phyloP scores from a whole-genome alignment of 2,329 filamentous ascomycete species.

The Didymella sp. region DNA sequence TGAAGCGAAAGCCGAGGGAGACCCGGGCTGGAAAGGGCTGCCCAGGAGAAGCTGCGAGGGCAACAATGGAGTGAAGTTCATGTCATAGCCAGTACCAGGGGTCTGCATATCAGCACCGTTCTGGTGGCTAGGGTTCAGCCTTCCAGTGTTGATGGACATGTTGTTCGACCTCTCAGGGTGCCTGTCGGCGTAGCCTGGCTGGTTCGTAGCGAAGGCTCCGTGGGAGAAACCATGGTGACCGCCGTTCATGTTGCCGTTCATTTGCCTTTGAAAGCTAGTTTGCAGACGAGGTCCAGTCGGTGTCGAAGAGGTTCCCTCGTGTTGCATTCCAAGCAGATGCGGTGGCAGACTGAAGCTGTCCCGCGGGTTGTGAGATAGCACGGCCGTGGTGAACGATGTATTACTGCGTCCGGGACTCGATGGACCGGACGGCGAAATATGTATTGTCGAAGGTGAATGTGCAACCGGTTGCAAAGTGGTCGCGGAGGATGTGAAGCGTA shows the following conservation, averaged over 20 bases:
- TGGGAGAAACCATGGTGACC: conserved; percentile 91
- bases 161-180: conserved; percentile 86
- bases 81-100: conserved; percentile 89
- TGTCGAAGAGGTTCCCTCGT: conserved; percentile 69
- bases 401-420: conserved; percentile 63
- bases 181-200: conserved; percentile 81
- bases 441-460: conserved; percentile 46
- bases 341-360: conserved; percentile 84
- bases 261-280: conserved; percentile 77
- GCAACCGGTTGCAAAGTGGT: conserved; percentile 37
- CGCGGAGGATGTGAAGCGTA: conserved; percentile 35
- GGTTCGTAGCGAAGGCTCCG: conserved; percentile 87
- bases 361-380: conserved; percentile 77
- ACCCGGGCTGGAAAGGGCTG: conserved; percentile 95
- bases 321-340: conserved; percentile 91
- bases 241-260: conserved; percentile 60
- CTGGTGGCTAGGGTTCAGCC: conserved; percentile 63
- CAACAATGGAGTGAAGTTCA: conserved; percentile 97
- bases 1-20: conserved; percentile 85
- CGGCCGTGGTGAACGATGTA: conserved; percentile 76
- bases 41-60: conserved; percentile 94
- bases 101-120: conserved; percentile 78
- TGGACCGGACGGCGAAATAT: conserved; percentile 52
- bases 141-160: conserved; percentile 88
- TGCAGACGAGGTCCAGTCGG: conserved; percentile 62